Percentiles rank a stretch among this genome's conserved stretches.
phyloP scores from a whole-genome alignment of 768 basidiomycete genomes.

The Nidularia pulvinata region DNA sequence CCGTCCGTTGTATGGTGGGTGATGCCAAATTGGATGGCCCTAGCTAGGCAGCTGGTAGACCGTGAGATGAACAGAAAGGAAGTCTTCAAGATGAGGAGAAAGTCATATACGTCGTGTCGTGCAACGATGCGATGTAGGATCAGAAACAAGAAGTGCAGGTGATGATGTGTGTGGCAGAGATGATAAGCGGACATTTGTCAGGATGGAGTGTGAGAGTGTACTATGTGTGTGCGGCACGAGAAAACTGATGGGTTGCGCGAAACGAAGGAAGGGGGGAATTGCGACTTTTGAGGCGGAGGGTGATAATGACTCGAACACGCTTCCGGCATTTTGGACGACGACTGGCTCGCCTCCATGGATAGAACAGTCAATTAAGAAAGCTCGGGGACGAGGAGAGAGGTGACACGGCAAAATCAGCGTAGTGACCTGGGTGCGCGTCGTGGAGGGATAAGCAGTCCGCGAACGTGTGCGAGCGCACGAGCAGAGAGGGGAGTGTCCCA shows the following conservation, averaged over 20 bases:
- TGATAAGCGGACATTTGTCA: slow-evolving; percentile 1
- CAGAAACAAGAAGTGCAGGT: not conserved
- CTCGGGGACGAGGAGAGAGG: slow-evolving; percentile 46
- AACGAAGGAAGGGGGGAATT: slow-evolving; percentile 4
- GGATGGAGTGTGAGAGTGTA: slow-evolving; percentile 4
- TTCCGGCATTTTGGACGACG: slow-evolving; percentile 10
- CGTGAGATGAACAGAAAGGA: slow-evolving; percentile 10
- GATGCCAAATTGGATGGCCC: not conserved
- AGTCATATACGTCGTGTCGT: slow-evolving; percentile 22
- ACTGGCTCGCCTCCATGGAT: slow-evolving; percentile 4
- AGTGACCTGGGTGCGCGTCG: slow-evolving; percentile 25
- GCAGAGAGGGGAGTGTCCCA: slow-evolving; percentile 27
- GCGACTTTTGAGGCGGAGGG: slow-evolving; percentile 3
- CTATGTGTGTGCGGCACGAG: slow-evolving; percentile 9
- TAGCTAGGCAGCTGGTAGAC: not conserved
- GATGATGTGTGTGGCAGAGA: too few species aligned
- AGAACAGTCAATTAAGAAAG: slow-evolving; percentile 42
- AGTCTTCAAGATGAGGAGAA: slow-evolving; percentile 9
- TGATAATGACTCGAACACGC: slow-evolving; percentile 1
- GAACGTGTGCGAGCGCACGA: slow-evolving; percentile 43
- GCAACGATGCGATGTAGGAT: slow-evolving; percentile 26
- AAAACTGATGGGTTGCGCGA: slow-evolving; percentile 11
- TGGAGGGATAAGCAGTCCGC: slow-evolving; percentile 32
- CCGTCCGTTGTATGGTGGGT: not conserved
- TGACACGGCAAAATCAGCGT: slow-evolving; percentile 35